Percentiles rank a stretch among this genome's conserved stretches.
Conservation (phyloP, 2,329 filamentous ascomycete species). For the Aspergillus luchuensis region DNA sequence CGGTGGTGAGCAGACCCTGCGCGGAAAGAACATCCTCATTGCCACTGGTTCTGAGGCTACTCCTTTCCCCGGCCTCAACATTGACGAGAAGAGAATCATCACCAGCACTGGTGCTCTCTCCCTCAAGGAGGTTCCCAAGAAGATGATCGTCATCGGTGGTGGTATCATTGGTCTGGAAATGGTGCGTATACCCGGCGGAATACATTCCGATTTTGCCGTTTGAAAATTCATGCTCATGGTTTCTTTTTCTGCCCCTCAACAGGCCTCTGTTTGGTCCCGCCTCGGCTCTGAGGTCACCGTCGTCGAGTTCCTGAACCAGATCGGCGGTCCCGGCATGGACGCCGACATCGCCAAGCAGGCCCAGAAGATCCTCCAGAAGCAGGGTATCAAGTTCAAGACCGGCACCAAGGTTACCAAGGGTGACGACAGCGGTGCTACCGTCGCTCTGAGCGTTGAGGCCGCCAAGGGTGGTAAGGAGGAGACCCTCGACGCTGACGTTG, state of each 20-base stretch:
- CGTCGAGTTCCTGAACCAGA: conserved; percentile 93
- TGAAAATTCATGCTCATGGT: conserved; percentile 12
- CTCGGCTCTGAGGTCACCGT: conserved; percentile 94
- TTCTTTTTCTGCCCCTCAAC: conserved; percentile 6
- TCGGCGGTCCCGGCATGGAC: conserved; percentile 98
- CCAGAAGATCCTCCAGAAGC: conserved; percentile 92
- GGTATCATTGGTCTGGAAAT: conserved; percentile 99
- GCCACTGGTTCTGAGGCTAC: conserved; percentile 94
- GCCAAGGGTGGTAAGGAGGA: conserved; percentile 96
- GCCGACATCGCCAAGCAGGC: conserved; percentile 84
- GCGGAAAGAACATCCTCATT: conserved; percentile 97
- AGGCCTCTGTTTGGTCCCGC: conserved; percentile 91
- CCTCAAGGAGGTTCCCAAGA: conserved; percentile 87
- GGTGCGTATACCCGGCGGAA: conserved; percentile 52
- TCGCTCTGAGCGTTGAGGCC: conserved; percentile 84
- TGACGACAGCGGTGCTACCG: conserved; percentile 73
- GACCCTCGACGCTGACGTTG: conserved; percentile 87
- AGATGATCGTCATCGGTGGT: conserved; percentile 95
- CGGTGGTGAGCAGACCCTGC: conserved; percentile 83
- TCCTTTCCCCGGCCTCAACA: conserved; percentile 90
- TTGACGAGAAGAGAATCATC: conserved; percentile 97
- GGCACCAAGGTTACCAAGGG: conserved; percentile 92
- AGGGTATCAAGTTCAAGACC: conserved; percentile 97
- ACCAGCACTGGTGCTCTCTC: conserved; percentile 94
- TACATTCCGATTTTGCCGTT: conserved; percentile 7